phyloP scores from a whole-genome alignment of 352 stramenopile species.

The Aphanomyces cochlioides region DNA sequence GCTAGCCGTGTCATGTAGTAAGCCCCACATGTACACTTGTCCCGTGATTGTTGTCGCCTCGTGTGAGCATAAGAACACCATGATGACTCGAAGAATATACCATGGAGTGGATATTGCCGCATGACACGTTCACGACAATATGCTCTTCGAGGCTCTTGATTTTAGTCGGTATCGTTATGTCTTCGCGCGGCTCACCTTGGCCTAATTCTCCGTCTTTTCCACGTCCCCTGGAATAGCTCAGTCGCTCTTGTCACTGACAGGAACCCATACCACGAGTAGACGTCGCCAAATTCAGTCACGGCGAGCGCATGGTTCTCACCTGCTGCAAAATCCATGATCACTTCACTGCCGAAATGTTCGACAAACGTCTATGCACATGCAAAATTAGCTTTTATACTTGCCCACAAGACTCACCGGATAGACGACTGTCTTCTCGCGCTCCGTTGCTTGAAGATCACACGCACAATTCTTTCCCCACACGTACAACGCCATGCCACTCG shows the following conservation, averaged over 20 bases:
- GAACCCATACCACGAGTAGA: constrained; percentile 57
- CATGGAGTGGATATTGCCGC: constrained; percentile 72
- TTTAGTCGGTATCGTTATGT: constrained; percentile 43
- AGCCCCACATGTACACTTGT: constrained; percentile 67
- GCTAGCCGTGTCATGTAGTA: constrained; percentile 56
- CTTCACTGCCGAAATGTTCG: constrained; percentile 48
- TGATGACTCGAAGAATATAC: constrained; percentile 26
- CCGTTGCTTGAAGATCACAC: constrained; percentile 49
- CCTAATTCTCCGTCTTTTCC: constrained; percentile 69
- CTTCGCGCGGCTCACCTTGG: constrained; percentile 36
- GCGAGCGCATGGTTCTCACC: constrained; percentile 70
- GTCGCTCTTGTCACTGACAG: not conserved
- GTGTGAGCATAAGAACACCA: not conserved
- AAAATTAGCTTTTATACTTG: not conserved
- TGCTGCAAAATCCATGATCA: constrained; percentile 68
- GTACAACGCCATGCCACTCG: constrained; percentile 58
- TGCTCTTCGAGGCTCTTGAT: constrained; percentile 56
- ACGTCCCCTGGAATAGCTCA: constrained; percentile 41
- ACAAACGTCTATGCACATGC: constrained; percentile 43
- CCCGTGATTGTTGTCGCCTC: constrained; percentile 26
- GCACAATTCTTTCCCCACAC: constrained; percentile 74
- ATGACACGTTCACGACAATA: constrained; percentile 63
- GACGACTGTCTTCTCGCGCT: constrained; percentile 51
- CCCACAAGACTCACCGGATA: constrained; percentile 1
- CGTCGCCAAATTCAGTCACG: constrained; percentile 76